Evolutionary conservation across 257 asterid genomes (phyloP), one percentile per base, ranked within the genome.

Genomic region (Coffea canephora): DNA sequence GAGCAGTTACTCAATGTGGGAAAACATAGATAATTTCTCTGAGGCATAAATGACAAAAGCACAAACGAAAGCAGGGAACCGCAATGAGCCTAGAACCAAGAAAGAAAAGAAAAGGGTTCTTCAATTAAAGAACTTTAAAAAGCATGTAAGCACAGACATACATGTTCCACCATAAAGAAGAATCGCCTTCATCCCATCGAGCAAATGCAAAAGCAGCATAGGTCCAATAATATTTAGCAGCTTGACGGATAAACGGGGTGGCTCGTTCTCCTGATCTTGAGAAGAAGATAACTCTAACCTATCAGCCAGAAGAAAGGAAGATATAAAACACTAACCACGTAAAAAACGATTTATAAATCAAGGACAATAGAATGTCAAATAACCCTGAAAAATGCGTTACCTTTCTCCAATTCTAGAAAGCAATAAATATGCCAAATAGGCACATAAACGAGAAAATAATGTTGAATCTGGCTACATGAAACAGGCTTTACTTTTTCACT

Each of bases 241-340:
- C 94, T 82, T 85, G 97, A 76, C 99, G 99, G 78, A 93, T 84
- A 80, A 92, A 87, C 59, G 99, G 99, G 71, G 95, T 84, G 57
- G 99, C 99, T 67, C 99, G 97, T 85, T 95, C 98, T 84, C 99
- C 99, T 18, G 97, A 89, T 84, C 86, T 91, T 73, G 99, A 95
- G 90, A 95, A 85, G 87, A 93, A 86, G 80, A 95, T 89, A 77
- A 93, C 97, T 88, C 87, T 95, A 81, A 95, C 97, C 99, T 95
- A 78, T 75, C 50, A 80, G 72, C 72, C 48, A 73, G 80, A 84
- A 82, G 73, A 69, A 80, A 73, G 59, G 78, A 70, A 34, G 61
- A 13, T 45, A 67, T 82, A 48, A 70, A 66, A 46, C 31, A 71
- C 69, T 65, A 48, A 69, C 55, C 34, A 59, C 75, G 21, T 67